These are phyloP conservation scores for Castanea sativa DNA, from an alignment of 306 rosid species.

Conservation along the genomic window DNA sequence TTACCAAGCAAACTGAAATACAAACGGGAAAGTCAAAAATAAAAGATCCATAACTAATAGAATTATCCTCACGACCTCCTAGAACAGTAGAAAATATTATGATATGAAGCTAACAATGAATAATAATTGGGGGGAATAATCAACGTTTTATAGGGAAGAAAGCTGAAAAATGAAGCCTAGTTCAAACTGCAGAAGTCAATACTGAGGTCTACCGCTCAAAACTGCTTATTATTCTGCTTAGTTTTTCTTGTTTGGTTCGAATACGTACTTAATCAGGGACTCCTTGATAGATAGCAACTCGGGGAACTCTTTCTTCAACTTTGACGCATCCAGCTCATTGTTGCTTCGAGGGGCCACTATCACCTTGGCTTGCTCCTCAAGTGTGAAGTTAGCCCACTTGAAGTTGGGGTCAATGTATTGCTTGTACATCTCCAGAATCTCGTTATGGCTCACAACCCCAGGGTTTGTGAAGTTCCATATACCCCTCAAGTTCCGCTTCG, in stretches of 20 bases:
- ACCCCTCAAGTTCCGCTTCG: conserved; percentile 77
- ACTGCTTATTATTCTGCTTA: conserved; percentile 30
- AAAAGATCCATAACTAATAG: not conserved
- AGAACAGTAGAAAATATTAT: conserved; percentile 9
- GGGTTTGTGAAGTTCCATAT: conserved; percentile 96
- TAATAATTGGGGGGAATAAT: conserved; percentile 6
- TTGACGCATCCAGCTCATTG: conserved; percentile 89
- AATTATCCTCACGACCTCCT: conserved; percentile 16
- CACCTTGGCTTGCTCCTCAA: conserved; percentile 93
- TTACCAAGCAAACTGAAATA: conserved; percentile 6
- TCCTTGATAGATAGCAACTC: conserved; percentile 83
- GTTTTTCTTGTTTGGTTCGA: conserved; percentile 68
- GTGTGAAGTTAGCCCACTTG: conserved; percentile 71
- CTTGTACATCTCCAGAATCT: conserved; percentile 82
- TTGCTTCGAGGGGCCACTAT: conserved; percentile 85
- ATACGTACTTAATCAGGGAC: conserved; percentile 66
- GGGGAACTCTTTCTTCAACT: conserved; percentile 78
- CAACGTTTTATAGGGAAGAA: not conserved
- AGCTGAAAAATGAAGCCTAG: conserved; percentile 10
- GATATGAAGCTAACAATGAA: conserved; percentile 18
- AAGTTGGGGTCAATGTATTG: conserved; percentile 64
- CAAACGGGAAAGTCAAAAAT: conserved; percentile 1
- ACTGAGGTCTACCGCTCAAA: conserved; percentile 13
- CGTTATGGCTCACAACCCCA: conserved; percentile 84
- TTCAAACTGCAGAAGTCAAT: conserved; percentile 20